Evolutionary conservation across 495 filamentous ascomycete species (phyloP).

Genomic region (Neurospora africana): DNA sequence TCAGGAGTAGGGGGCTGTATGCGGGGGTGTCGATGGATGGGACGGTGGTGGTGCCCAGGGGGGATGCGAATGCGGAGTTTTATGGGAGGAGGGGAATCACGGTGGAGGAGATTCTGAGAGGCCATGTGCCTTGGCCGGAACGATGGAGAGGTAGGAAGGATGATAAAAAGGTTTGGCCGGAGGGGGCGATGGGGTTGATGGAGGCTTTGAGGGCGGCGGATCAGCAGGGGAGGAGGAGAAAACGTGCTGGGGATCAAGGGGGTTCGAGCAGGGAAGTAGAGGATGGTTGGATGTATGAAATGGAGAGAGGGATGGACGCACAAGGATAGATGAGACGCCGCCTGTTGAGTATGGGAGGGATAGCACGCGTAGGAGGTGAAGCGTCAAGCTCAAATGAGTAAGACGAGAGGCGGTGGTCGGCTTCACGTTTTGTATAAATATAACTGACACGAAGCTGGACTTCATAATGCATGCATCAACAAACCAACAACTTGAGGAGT

Average conservation of each 20-base stretch:
- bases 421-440: not conserved
- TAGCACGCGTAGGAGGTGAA: not conserved
- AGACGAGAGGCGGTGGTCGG: not conserved
- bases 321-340: not conserved
- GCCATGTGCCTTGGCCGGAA: conserved; percentile 35
- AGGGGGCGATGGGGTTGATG: conserved; percentile 36
- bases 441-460: not conserved
- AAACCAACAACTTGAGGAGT: not conserved
- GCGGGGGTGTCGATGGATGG: conserved; percentile 67
- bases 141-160: not conserved
- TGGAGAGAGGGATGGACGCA: conserved; percentile 20
- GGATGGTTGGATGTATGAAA: conserved; percentile 35
- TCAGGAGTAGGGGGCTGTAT: conserved; percentile 69
- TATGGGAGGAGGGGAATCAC: conserved; percentile 48
- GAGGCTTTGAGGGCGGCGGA: conserved; percentile 65
- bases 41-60: conserved; percentile 62
- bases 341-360: not conserved
- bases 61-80: conserved; percentile 68
- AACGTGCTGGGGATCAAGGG: conserved; percentile 20
- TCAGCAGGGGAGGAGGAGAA: conserved; percentile 54
- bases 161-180: conserved; percentile 18
- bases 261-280: not conserved
- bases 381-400: not conserved
- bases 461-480: not conserved
- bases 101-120: conserved; percentile 52